Conservation (phyloP, 192 early-diverging fungal genomes). For the Linnemannia hyalina region DNA sequence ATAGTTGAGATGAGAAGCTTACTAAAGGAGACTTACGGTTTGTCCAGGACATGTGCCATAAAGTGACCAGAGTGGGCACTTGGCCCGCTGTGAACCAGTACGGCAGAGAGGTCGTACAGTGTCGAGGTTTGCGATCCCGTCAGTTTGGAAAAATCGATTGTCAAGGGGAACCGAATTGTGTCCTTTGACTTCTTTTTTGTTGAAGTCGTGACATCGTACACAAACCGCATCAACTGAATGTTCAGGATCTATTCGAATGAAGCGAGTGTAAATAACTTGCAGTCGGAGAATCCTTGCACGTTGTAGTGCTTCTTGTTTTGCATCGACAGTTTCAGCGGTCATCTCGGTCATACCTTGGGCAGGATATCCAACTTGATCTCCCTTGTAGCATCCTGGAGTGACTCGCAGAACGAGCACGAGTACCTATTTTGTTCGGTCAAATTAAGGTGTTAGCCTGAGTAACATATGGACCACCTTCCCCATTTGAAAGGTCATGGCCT, state of each 20-base stretch:
- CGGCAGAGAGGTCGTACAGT: conserved; percentile 52
- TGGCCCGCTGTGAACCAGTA: conserved; percentile 56
- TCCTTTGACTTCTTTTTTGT: conserved; percentile 58
- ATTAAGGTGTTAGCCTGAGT: not conserved
- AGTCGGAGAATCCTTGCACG: not conserved
- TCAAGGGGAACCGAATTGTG: conserved; percentile 40
- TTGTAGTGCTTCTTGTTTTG: not conserved
- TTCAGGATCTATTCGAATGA: conserved; percentile 30
- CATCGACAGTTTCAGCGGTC: not conserved
- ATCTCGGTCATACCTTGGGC: conserved; percentile 30
- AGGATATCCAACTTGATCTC: conserved; percentile 33
- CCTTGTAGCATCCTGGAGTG: conserved; percentile 53
- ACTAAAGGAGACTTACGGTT: conserved; percentile 18
- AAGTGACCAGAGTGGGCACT: conserved; percentile 59
- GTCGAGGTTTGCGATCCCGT: conserved; percentile 10
- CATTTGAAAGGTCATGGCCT: not conserved
- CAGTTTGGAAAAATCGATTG: conserved; percentile 40
- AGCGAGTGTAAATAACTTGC: not conserved
- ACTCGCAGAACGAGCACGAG: conserved; percentile 33
- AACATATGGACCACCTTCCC: too few relatives aligned
- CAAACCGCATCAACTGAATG: conserved; percentile 59
- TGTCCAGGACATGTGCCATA: conserved; percentile 48
- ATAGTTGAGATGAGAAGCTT: too few relatives aligned
- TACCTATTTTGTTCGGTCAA: conserved; percentile 11
- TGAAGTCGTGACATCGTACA: conserved; percentile 42